Evolutionary conservation across 257 asterid genomes (phyloP).

Genomic region (Rehmannia glutinosa): DNA sequence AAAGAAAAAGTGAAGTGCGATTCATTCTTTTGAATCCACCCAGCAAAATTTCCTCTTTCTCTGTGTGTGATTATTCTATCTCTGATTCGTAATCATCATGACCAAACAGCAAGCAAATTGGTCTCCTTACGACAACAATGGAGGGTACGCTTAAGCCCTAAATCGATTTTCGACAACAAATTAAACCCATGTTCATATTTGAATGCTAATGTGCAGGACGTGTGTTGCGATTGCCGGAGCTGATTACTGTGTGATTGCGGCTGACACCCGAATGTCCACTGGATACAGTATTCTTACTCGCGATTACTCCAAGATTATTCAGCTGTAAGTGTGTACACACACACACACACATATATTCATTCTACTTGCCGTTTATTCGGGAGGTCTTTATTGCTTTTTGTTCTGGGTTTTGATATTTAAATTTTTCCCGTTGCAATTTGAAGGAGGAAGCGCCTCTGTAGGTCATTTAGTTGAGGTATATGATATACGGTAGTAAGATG

Average conservation of each 20-base stretch:
- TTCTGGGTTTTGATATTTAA: background rate
- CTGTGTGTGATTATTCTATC: background rate
- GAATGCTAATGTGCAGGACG: background rate
- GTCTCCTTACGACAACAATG: background rate
- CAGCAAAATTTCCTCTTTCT: background rate
- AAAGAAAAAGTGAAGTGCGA: background rate
- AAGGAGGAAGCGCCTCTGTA: background rate
- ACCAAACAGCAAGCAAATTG: background rate
- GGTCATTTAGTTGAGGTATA: background rate
- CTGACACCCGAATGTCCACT: conserved; percentile 52
- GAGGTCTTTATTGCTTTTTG: background rate
- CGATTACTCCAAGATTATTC: conserved; percentile 86
- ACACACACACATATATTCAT: background rate
- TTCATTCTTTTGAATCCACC: conserved; percentile 17
- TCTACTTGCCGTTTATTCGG: background rate
- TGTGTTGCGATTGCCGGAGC: background rate
- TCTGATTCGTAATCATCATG: background rate
- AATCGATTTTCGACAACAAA: background rate
- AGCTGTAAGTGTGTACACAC: conserved; percentile 46
- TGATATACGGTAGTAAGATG: background rate
- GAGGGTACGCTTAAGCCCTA: background rate
- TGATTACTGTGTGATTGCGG: background rate
- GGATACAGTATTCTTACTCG: conserved; percentile 84
- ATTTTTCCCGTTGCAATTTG: background rate
- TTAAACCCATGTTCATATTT: background rate